Base-by-base conservation (phyloP, 805 yeast species). In the Starmerella potacharoeniae region DNA sequence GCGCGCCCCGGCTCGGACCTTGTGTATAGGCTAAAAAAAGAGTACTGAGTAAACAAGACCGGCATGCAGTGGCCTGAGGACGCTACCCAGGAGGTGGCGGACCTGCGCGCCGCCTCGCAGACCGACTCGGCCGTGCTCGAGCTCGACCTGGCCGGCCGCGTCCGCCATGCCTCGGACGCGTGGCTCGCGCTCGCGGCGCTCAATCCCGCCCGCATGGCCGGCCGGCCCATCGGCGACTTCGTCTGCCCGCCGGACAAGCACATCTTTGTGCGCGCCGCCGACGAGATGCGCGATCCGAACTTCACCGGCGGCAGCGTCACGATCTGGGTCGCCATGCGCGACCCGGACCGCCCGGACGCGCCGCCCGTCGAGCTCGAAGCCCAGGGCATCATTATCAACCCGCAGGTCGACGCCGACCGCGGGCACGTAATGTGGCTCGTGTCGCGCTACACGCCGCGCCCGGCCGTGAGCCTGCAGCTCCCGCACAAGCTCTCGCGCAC, bases 311-410 rank as follows among this genome's bases (percentile, higher is more conserved):
- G 63, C 37, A 60, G 58, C 36, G 57, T 59, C 28, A 57, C 63
- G 3, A 53, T 56, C 14, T 55, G 58, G 58, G 60, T 55, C n/a
- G 22, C 49, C n/a, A 49, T 57, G 54, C 34, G 10, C 29, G 49
- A 30, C 49, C 54, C 55, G 9, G 45, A 16, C 37, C 44, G 4
- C 9, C 51, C 37, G 7, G 39, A n/a, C 6, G 22, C 6, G 14
- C 11, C 45, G 13, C 46, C 33, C 34, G 49, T 39, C 13, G 59
- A 55, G 14, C 35, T 57, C 17, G 97, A 91, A 68, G 97, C 96
- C 0, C 97, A 91, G 65, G 98, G 98, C 3, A 83, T 93, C 9
- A 68, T 91, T 22, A 83, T 93, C 8, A 84, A 81, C 59, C 28
- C 52, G 13, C 34, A 40, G 16, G 49, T 31, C 30, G 71, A 81